Percentiles rank a stretch among this genome's conserved stretches.
phyloP scores from a whole-genome alignment of 805 yeast genomes.

The Metschnikowia kofuensis region DNA sequence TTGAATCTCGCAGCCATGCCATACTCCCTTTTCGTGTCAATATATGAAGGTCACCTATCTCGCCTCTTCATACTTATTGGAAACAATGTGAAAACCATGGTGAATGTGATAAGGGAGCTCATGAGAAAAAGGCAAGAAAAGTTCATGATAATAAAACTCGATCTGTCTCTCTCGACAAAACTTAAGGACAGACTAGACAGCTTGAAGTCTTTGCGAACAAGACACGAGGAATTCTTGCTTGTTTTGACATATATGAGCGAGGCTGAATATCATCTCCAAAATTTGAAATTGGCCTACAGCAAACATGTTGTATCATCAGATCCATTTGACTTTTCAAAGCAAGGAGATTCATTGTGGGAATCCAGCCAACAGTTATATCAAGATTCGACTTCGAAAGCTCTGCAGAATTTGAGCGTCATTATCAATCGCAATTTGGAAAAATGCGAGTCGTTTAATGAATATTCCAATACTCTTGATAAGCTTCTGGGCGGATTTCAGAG shows the following conservation, averaged over 20 bases:
- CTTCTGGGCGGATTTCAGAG: constrained; percentile 16
- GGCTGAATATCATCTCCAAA: constrained; percentile 15
- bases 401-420: constrained; percentile 20
- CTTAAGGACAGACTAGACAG: constrained; percentile 44
- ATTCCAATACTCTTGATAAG: constrained; percentile 22
- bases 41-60: constrained; percentile 20
- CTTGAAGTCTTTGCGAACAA: constrained; percentile 44
- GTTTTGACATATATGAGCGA: constrained; percentile 27
- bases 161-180: constrained; percentile 33
- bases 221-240: constrained; percentile 49
- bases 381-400: constrained; percentile 20
- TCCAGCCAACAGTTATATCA: constrained; percentile 28
- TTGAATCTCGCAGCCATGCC: constrained; percentile 44
- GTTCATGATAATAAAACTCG: constrained; percentile 61
- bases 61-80: constrained; percentile 54
- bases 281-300: constrained; percentile 27
- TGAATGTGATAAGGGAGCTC: constrained; percentile 67
- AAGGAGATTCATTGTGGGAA: constrained; percentile 29
- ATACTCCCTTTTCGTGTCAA: constrained; percentile 35
- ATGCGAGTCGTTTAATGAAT: constrained; percentile 29
- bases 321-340: constrained; percentile 32
- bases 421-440: constrained; percentile 25
- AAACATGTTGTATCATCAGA: constrained; percentile 26
- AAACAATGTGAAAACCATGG: constrained; percentile 57
- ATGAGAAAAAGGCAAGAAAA: constrained; percentile 71